Percentiles rank a stretch among this genome's conserved stretches.
Conservation (phyloP, 2,329 filamentous ascomycete genomes). For the Hypoxylon sp. region DNA sequence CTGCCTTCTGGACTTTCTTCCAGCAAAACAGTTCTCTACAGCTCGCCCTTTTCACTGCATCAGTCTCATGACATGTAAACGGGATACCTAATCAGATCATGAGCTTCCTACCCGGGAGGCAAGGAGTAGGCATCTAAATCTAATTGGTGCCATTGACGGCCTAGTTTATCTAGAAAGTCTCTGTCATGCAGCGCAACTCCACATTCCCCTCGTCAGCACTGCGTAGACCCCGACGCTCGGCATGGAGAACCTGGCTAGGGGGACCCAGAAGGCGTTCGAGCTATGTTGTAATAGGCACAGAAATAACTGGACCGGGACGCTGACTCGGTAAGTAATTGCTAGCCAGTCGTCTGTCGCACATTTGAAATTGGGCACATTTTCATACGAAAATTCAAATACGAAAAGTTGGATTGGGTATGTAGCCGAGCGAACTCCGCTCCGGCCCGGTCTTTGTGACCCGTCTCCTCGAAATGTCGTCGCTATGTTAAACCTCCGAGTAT, state of each 20-base stretch:
- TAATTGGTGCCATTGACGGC: conserved; percentile 16
- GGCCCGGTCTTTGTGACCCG: conserved; percentile 28
- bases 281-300: conserved; percentile 32
- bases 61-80: conserved; percentile 3
- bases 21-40: not conserved
- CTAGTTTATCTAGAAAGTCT: conserved; percentile 5
- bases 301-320: conserved; percentile 4
- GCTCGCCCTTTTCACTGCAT: not conserved
- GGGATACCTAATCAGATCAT: conserved; percentile 3
- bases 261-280: conserved; percentile 9
- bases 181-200: conserved; percentile 30
- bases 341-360: conserved; percentile 41
- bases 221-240: conserved; percentile 24
- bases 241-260: conserved; percentile 23
- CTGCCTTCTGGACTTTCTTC: not conserved
- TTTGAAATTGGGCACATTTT: conserved; percentile 27
- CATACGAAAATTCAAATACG: not conserved
- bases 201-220: conserved; percentile 34
- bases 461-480: conserved; percentile 30
- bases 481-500: conserved; percentile 39
- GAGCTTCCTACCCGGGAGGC: not conserved
- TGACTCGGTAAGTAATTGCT: not conserved
- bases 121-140: not conserved
- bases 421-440: conserved; percentile 30
- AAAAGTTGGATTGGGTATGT: not conserved